Evolutionary conservation across 2,329 filamentous ascomycete genomes (phyloP), one percentile per base, ranked within the genome.

Genomic region (Colletotrichum agaves): DNA sequence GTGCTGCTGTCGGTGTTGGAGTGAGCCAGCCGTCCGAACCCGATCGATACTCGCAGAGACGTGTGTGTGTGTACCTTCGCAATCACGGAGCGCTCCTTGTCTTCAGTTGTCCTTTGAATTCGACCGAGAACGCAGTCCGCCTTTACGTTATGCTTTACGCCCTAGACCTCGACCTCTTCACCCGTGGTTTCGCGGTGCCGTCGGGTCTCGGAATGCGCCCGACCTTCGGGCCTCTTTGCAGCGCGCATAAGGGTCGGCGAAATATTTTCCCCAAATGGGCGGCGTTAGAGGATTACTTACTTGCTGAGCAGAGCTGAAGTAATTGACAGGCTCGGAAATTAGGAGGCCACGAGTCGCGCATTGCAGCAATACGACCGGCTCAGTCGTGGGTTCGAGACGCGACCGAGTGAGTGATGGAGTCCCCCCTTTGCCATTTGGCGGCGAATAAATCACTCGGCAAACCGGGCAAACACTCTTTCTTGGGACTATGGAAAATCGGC

Each of bases 401-500:
- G n/a, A n/a, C n/a, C n/a, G n/a, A n/a, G n/a, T 10, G 33, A 37
- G 11, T 37, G 10, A 2, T 37, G 35, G 10, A 37, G 8, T 37
- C 11, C 35, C 35, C 35, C 31, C 31, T 33, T 10, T n/a, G 31
- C 5, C 5, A 10, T 15, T 37, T 15, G 35, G 35, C 35, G 35
- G 35, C 35, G 13, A 15, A 37, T 11, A 37, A 15, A 37, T 11
- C 35, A 15, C 50, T 53, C 23, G 50, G 50, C 33, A 15, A 27
- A 17, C 35, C 21, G 50, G 50, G 50, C 50, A n/a, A n/a, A 53
- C 33, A 21, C 33, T 19, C 15, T 23, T 4, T 53, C 31, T 43
- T 39, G 56, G 56, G 15, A 49, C 27, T 37, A 49, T 59, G 56
- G 56, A 59, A 59, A 41, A 31, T 49, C 56, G 56, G 56, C 56